Evolutionary conservation across 805 yeast species (phyloP), one percentile per base, ranked within the genome.

Genomic region (Metschnikowia kunwiensis): DNA sequence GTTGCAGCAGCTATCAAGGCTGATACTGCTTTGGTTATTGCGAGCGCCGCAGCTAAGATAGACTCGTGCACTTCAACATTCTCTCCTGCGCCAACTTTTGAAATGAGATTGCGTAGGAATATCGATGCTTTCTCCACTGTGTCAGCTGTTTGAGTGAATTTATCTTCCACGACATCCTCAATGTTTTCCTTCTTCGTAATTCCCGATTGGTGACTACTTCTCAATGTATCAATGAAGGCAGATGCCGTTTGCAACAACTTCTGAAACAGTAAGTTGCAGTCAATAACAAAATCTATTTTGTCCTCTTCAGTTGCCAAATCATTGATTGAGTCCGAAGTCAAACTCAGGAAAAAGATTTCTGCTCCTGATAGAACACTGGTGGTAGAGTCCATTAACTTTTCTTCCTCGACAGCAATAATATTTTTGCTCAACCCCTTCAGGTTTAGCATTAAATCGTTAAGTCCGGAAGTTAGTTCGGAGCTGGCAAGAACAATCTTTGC

Each of bases 21-120:
- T 5, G 82, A 78, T 34, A 87, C 82, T 1, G 95, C 86, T 42
- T 80, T 77, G 1, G 91, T 85, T 19, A 87, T 81, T 9, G 87
- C 85, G 40, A 81, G 74, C 0, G 95, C 93, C 14, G 91, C 86
- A 3, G 81, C 65, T 28, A 87, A 63, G 39, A 88, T 77, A 0
- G 91, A 83, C 50, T 80, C 86, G 56, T 84, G 86, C 28, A 86
- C 77, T 51, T 81, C 82, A 34, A 78, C 57, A 44, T 83, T 82
- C 26, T 74, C 73, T 11, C 77, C 70, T 6, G 77, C 68, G 12
- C 66, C 60, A 15, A 83, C 77, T 47, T 76, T 74, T 24, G 68
- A 59, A 50, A 82, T 57, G 34, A 86, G 66, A 14, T 61, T 61
- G 9, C 64, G 68, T 43, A 87, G 71, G 43, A 77, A 80, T 22